Percentiles rank a stretch among this genome's conserved stretches.
phyloP scores from a whole-genome alignment of 108 stramenopile genomes.

The Heterococcus sp. region DNA sequence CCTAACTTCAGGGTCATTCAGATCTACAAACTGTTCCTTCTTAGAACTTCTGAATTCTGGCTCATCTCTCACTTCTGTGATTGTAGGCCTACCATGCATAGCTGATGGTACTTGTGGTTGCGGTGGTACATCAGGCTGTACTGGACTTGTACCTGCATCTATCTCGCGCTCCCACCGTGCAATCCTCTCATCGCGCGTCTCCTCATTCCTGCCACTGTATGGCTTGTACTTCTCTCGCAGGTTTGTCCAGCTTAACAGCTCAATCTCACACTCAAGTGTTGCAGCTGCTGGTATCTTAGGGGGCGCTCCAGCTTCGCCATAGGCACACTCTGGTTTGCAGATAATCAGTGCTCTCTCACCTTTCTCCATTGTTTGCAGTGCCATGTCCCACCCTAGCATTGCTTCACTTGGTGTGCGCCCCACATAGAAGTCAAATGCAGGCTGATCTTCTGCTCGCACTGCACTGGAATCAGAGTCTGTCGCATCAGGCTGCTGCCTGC shows the following conservation, averaged over 20 bases:
- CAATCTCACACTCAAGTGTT: conserved; percentile 22
- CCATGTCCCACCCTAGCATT: conserved; percentile 34
- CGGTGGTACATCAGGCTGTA: neutral
- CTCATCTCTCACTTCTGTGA: neutral
- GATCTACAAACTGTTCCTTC: neutral
- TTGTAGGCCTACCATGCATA: neutral
- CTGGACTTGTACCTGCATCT: neutral
- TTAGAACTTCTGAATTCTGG: too few relatives aligned
- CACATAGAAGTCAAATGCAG: conserved; percentile 25
- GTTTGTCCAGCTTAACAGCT: conserved; percentile 27
- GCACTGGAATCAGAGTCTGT: too few relatives aligned
- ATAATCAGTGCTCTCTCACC: conserved; percentile 24
- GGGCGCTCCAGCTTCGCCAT: conserved; percentile 28
- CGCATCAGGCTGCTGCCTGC: conserved; percentile 16
- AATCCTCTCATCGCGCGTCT: conserved; percentile 22
- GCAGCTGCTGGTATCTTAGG: conserved; percentile 32
- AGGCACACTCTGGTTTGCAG: conserved; percentile 31
- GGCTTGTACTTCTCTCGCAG: conserved; percentile 10
- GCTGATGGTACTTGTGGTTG: too few relatives aligned
- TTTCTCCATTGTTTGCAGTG: conserved; percentile 25
- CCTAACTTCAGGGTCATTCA: neutral
- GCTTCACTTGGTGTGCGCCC: conserved; percentile 31
- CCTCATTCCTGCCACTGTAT: conserved; percentile 7
- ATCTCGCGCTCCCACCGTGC: conserved; percentile 25
- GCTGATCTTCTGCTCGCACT: neutral